Base-by-base conservation (phyloP, 345 rosid genomes). In the Erysimum cheiranthoides region DNA sequence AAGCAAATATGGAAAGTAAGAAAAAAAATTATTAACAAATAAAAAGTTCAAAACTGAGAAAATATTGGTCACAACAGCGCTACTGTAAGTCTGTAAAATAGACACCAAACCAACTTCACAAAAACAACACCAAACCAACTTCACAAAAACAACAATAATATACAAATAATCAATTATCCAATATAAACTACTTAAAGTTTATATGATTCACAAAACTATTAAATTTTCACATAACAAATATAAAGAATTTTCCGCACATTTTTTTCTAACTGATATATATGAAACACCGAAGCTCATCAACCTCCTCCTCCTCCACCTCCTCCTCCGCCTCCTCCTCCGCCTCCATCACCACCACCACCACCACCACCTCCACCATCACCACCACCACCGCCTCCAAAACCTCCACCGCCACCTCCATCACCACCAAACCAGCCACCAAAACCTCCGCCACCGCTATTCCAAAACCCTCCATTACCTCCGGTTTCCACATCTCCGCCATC, bases 251-350 rank as follows among this genome's bases (percentile, higher is more conserved):
- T 62, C 8, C 14, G 1, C 32, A 27, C 47, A 18, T 5, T 14
- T 8, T 13, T 27, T 36, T 21, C 27, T 40, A 53, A 9, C 18
- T 18, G 36, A 13, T 62, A 31, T 12, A 13, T 62, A 31, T 12
- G 8, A 63, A 31, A 40, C 43, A 31, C 51, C 63, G 10, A 53
- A 66, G 42, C 34, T 75, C 73, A 67, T 14, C 60, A 75, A 30
- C 73, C 68, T 30, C 75, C 75, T 56, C 74, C 74, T 0, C 73
- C 74, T 31, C 75, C 75, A 0, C 67, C 75, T 1, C 56, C 62
- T 0, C 21, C 73, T 1, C 61, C 8, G 7, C 40, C 71, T 1
- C 60, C 59, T 5, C 61, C 73, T 0, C 51, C 67, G 1, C 52
- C 63, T 0, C 32, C 46, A 4, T 8, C 63, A 0, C 46, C 73